Evolutionary conservation across 2,329 filamentous ascomycete genomes (phyloP).

Genomic region (Tolypocladium tundrense): DNA sequence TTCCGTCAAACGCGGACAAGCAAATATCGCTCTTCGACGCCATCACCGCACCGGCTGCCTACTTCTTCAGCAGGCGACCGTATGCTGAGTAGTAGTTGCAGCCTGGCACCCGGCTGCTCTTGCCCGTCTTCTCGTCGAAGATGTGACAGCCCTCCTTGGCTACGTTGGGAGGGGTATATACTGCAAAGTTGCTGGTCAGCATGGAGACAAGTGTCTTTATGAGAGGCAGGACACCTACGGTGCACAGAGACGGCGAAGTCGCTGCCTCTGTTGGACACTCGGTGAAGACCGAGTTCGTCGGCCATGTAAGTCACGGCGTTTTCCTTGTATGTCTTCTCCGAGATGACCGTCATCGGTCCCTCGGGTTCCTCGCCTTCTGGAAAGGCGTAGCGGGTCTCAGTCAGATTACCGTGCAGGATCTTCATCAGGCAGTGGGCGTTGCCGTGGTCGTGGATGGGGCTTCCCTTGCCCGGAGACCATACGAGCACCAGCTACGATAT

Average conservation of each 20-base stretch:
- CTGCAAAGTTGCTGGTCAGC: slow-evolving; percentile 25
- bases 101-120: slow-evolving; percentile 59
- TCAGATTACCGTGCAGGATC: slow-evolving; percentile 67
- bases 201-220: slow-evolving; percentile 17
- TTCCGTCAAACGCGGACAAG: background rate
- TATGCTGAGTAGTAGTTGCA: slow-evolving; percentile 62
- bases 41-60: slow-evolving; percentile 2
- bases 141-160: slow-evolving; percentile 72
- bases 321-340: slow-evolving; percentile 55
- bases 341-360: slow-evolving; percentile 52
- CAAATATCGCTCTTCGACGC: background rate
- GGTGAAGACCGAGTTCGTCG: slow-evolving; percentile 78
- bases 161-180: slow-evolving; percentile 85
- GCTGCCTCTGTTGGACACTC: slow-evolving; percentile 64
- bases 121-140: slow-evolving; percentile 69
- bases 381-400: slow-evolving; percentile 73
- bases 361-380: slow-evolving; percentile 40
- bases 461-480: slow-evolving; percentile 76
- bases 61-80: slow-evolving; percentile 36
- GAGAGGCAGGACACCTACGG: slow-evolving; percentile 31
- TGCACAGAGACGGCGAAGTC: slow-evolving; percentile 80
- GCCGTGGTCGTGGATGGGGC: slow-evolving; percentile 79
- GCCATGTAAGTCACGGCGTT: slow-evolving; percentile 85
- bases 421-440: slow-evolving; percentile 92
- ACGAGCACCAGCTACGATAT: slow-evolving; percentile 64